Evolutionary conservation across 192 early-diverging fungal genomes (phyloP).

Genomic region (Coemansia sp.): DNA sequence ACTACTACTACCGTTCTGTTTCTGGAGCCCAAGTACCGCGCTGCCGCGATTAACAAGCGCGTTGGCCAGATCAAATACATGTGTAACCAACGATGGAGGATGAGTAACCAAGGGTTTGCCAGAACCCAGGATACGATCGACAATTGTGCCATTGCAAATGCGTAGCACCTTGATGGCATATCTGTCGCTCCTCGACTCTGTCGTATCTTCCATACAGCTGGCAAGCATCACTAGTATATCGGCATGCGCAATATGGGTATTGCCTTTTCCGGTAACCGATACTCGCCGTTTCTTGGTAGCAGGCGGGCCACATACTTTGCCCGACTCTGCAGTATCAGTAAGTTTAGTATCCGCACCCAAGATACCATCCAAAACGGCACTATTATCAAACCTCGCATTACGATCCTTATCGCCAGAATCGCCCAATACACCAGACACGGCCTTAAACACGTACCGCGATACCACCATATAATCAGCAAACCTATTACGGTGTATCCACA

Average conservation of each 20-base stretch:
- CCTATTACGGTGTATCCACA: background rate
- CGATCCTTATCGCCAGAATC: too few species aligned
- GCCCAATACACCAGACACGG: slow-evolving; percentile 1
- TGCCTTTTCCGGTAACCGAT: background rate
- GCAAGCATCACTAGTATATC: slow-evolving; percentile 8
- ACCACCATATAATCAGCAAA: background rate
- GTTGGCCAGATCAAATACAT: background rate
- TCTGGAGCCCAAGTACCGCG: background rate
- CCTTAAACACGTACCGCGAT: background rate
- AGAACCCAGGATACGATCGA: background rate
- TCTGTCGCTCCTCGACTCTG: background rate
- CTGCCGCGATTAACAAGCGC: slow-evolving; percentile 6
- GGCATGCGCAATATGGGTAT: background rate
- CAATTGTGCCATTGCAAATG: slow-evolving; percentile 5
- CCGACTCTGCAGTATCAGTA: background rate
- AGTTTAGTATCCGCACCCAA: background rate
- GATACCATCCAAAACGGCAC: slow-evolving; percentile 19
- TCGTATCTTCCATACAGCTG: background rate
- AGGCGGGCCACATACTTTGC: too few species aligned
- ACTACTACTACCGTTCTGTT: background rate
- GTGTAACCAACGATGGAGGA: background rate
- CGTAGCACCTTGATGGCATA: slow-evolving; percentile 24
- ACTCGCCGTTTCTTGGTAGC: background rate
- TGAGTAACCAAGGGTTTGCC: background rate
- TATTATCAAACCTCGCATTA: slow-evolving; percentile 13